These are phyloP conservation scores for Xanthoconium separans DNA, from an alignment of 1,284 basidiomycete species.

Conservation along the genomic window DNA sequence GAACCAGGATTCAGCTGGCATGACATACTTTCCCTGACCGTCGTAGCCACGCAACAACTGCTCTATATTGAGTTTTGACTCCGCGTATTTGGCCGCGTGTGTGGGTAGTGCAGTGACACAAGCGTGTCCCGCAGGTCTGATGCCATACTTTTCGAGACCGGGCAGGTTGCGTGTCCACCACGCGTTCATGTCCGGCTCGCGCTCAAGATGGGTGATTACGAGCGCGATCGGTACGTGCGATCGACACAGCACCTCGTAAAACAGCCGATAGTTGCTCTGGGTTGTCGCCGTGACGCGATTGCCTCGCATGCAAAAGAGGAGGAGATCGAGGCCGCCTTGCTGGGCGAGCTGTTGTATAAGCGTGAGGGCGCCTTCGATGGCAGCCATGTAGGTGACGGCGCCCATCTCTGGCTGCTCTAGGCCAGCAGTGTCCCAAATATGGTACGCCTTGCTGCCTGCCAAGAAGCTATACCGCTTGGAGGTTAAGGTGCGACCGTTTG, in stretches of 20 bases:
- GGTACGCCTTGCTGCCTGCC: conserved; percentile 13
- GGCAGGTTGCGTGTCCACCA: conserved; percentile 29
- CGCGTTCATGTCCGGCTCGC: conserved; percentile 32
- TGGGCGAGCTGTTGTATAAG: conserved; percentile 33
- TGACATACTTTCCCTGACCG: conserved; percentile 16
- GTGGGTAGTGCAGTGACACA: conserved; percentile 36
- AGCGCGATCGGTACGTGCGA: conserved; percentile 35
- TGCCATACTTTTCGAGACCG: conserved; percentile 22
- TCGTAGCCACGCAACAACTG: conserved; percentile 14
- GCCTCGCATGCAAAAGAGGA: conserved; percentile 34
- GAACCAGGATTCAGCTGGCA: conserved; percentile 28
- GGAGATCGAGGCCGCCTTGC: conserved; percentile 35
- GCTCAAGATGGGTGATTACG: conserved; percentile 37
- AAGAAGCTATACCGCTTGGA: conserved; percentile 27
- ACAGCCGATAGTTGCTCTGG: conserved; percentile 37
- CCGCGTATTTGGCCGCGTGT: conserved; percentile 14
- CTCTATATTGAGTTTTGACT: conserved; percentile 20
- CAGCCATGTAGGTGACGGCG: conserved; percentile 23
- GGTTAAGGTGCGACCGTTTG: conserved; percentile 17
- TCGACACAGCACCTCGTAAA: conserved; percentile 34
- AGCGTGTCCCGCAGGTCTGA: conserved; percentile 30
- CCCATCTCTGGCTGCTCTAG: conserved; percentile 35
- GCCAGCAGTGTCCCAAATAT: conserved; percentile 39
- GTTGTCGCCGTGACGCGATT: conserved; percentile 25
- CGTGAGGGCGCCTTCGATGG: conserved; percentile 31